phyloP scores from a whole-genome alignment of 768 basidiomycete genomes.

The Mycena amicta region DNA sequence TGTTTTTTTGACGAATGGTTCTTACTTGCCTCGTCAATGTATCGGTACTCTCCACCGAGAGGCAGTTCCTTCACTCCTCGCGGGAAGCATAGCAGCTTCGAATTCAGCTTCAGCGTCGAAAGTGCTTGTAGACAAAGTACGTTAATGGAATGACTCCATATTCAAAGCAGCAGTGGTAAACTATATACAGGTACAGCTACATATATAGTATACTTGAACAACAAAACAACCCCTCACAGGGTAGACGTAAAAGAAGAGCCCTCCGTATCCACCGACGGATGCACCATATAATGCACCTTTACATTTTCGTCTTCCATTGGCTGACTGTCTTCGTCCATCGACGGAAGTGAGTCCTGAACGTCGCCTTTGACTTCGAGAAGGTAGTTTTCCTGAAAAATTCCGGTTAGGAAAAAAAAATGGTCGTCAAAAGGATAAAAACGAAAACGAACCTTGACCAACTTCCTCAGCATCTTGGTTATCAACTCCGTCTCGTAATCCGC shows the following conservation, averaged over 20 bases:
- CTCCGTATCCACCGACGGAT: slow-evolving; percentile 83
- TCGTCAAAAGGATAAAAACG: slow-evolving; percentile 43
- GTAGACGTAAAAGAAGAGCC: slow-evolving; percentile 46
- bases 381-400: slow-evolving; percentile 72
- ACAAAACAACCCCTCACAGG: no score
- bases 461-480: slow-evolving; percentile 84
- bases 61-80: no score
- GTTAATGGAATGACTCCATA: neutral
- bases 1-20: no score
- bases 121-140: no score
- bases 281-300: slow-evolving; percentile 87
- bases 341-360: slow-evolving; percentile 76
- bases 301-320: slow-evolving; percentile 58
- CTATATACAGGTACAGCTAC: neutral
- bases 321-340: slow-evolving; percentile 61
- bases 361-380: slow-evolving; percentile 84
- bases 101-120: no score
- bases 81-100: no score
- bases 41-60: no score
- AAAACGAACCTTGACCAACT: slow-evolving; percentile 93
- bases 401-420: slow-evolving; percentile 4
- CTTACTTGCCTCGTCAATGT: no score
- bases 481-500: slow-evolving; percentile 90
- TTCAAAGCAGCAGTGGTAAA: slow-evolving; percentile 1
- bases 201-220: neutral